These are phyloP conservation scores for Calamus simplicifolius DNA, from an alignment of 176 grass and related monocot species.

Conservation along the genomic window DNA sequence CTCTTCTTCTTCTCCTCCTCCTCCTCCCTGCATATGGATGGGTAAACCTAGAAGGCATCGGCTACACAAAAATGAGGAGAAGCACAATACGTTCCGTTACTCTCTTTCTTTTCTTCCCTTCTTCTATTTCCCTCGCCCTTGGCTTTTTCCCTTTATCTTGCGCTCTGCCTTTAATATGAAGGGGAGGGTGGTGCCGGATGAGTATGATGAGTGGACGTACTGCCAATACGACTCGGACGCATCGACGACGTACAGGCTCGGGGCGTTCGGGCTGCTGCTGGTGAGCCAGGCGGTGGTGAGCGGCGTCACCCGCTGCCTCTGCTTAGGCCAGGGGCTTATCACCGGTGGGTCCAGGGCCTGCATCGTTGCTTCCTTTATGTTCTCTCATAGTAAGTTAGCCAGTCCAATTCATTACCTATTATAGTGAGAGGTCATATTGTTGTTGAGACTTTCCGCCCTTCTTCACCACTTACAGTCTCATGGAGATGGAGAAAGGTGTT, in stretches of 20 bases:
- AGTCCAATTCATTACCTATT: background rate
- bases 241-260: slow-evolving; percentile 78
- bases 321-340: slow-evolving; percentile 42
- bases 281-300: slow-evolving; percentile 42
- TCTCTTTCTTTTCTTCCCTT: background rate
- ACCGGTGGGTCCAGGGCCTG: slow-evolving; percentile 41
- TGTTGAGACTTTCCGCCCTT: too few species aligned
- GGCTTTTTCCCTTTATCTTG: background rate
- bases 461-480: too few species aligned
- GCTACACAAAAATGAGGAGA: slow-evolving; percentile 74
- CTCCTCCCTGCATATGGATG: too few species aligned
- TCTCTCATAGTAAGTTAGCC: slow-evolving; percentile 45
- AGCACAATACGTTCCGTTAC: slow-evolving; percentile 39
- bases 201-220: slow-evolving; percentile 78
- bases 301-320: slow-evolving; percentile 66
- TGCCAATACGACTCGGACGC: slow-evolving; percentile 77
- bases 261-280: slow-evolving; percentile 75
- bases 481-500: too few species aligned
- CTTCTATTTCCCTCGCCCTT: background rate
- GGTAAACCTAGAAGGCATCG: too few species aligned
- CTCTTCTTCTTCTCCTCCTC: too few species aligned
- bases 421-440: too few species aligned
- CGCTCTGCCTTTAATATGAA: slow-evolving; percentile 2
- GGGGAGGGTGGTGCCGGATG: slow-evolving; percentile 84
- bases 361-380: slow-evolving; percentile 44